Base-by-base conservation (phyloP, 805 yeast genomes). In the Wickerhamiella musiphila region DNA sequence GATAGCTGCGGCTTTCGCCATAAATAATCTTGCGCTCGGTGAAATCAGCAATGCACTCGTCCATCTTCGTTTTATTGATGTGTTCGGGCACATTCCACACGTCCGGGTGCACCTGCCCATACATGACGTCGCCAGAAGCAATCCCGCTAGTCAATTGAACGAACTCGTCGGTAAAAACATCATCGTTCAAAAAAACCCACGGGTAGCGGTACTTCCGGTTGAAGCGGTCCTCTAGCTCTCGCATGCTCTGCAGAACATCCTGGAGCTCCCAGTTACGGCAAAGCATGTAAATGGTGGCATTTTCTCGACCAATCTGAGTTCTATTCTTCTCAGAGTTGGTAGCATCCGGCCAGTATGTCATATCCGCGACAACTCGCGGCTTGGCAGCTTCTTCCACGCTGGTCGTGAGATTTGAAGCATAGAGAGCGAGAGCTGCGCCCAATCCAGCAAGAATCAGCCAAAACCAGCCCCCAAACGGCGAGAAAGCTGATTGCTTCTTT, bases 171-270 rank as follows among this genome's bases (percentile, higher is more conserved):
- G 70, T 63, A 57, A 86, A 90, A 29, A 66, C 75, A 36, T 73
- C 82, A 52, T 86, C 94, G 54, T 86, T 86, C 46, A 86, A 63
- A 54, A 86, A 90, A 18, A 83, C 90, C 95, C 96, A 86, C 45
- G 92, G 95, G 51, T 86, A 86, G 41, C 78, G 65, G 58, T 58
- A 84, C 29, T 78, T 65, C 12, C 58, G 51, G 61, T 86, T 86
- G 64, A 90, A 86, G 40, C 94, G 64, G 53, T 83, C 95, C 57
- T 86, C 95, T 34, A 84, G 67, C 63, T 78, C 69, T 46, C 93
- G 63, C 68, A 83, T 82, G 14, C 93, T 69, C 27, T 54, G 49
- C 28, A 83, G 52, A 0, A 90, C 93, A 1, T 76, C 83, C 8
- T 65, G 61, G 8, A 83, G 53, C 51, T 83, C 95, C 57, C 66